Base-by-base conservation (phyloP, 495 filamentous ascomycete species). In the Acidiella bohemica region DNA sequence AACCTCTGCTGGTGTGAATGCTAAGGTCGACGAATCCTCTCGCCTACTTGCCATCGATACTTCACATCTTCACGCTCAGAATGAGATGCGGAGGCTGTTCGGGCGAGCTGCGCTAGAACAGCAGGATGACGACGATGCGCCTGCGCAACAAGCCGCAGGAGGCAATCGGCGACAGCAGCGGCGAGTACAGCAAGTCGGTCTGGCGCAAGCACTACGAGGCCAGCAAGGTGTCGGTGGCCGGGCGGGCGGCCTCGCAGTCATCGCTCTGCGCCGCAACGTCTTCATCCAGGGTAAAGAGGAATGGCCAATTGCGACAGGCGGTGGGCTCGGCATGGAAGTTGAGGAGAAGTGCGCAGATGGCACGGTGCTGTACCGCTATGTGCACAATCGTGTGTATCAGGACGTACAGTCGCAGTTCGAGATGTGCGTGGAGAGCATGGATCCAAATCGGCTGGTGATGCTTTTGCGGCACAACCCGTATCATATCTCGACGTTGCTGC, bases 21-120 rank as follows among this genome's bases (percentile, higher is more conserved):
- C 49, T 36, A 41, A 58, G 49, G 42, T 62, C 10, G 46, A 66
- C 39, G 32, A 64, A 56, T 54, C 75, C 25, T 66, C 62, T 49
- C 47, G 73, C n/a, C 62, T 93, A 22, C 62, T 96, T 1, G 64
- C 70, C 9, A 72, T 95, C 39, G 85, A 90, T 32, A 71, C 80
- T 1, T 71, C 78, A 44, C 73, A 81, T 47, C 71, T 99, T 9
- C 93, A 92, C 54, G 81, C 81, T 11, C 68, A 72, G 5, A 92
- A 93, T 49, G 90, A 99, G 60, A 95, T 99, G 86, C 79, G 83
- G 29, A 76, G 74, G 44, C 61, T 99, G 2, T 99, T 99, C 60
- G 90, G 90, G 0, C 78, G 78, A 40, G 73, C 80, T 20, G 80
- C 81, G 8, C 62, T 90, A 39, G 73, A 82, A 32, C 69, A 70